Conservation (phyloP, 257 asterid species). For the Solanum etuberosum region DNA sequence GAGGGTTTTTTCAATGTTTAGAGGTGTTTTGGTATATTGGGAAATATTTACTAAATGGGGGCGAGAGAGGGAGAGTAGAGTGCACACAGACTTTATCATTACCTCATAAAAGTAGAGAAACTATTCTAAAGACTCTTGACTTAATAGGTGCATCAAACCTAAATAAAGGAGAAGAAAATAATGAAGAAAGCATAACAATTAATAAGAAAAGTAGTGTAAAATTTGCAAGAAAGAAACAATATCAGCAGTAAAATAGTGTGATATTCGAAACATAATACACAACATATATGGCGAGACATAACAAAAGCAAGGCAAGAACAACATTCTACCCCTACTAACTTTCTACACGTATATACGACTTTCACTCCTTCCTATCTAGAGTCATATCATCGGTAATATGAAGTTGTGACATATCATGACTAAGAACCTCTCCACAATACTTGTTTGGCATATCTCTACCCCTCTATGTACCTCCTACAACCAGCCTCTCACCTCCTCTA, state of each 20-base stretch:
- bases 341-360: neutral
- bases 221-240: neutral
- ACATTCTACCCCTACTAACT: neutral
- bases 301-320: neutral
- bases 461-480: neutral
- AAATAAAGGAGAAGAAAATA: neutral
- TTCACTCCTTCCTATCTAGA: neutral
- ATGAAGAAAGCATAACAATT: neutral
- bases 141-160: neutral
- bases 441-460: neutral
- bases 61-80: neutral
- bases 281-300: neutral
- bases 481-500: neutral
- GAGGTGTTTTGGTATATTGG: neutral
- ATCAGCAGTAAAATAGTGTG: neutral
- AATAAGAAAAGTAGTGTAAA: neutral
- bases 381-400: neutral
- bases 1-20: neutral
- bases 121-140: neutral
- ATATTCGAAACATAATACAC: neutral
- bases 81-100: neutral
- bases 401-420: neutral
- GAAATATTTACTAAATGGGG: neutral
- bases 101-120: rapidly evolving
- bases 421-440: neutral